These are phyloP conservation scores for Penicillium desertorum DNA, from an alignment of 495 filamentous ascomycete species.

Conservation along the genomic window DNA sequence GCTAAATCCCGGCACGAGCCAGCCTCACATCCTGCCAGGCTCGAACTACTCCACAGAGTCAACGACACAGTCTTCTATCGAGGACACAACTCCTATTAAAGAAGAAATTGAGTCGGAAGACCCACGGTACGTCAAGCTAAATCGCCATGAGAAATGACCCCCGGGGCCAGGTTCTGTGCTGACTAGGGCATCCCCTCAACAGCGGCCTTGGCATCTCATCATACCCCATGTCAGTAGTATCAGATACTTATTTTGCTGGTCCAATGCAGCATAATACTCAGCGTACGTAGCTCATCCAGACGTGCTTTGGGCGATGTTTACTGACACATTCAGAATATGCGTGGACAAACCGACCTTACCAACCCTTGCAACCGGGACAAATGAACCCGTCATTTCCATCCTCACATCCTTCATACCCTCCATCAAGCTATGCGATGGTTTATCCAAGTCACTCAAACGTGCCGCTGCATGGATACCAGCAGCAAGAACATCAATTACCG, in stretches of 20 bases:
- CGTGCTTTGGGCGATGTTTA: neutral
- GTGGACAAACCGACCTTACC: conserved; percentile 28
- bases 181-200: conserved; percentile 9
- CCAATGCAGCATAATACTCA: conserved; percentile 31
- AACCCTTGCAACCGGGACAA: conserved; percentile 23
- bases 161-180: neutral
- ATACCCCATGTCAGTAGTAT: conserved; percentile 32
- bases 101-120: conserved; percentile 11
- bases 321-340: conserved; percentile 25
- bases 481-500: conserved; percentile 13
- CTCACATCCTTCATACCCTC: conserved; percentile 21
- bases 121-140: conserved; percentile 14
- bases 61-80: conserved; percentile 9
- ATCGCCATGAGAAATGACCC: neutral
- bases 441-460: conserved; percentile 18
- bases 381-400: conserved; percentile 21
- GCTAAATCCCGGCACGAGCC: conserved; percentile 11
- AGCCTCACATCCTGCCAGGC: conserved; percentile 12
- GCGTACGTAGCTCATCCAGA: conserved; percentile 14
- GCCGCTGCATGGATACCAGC: conserved; percentile 16
- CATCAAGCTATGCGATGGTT: conserved; percentile 18
- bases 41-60: conserved; percentile 13
- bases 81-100: conserved; percentile 7
- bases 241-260: conserved; percentile 28
- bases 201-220: conserved; percentile 25